A percentile compares a stretch with the other conserved stretches of the same genome.
These are phyloP conservation scores for Talaromyces sp. DNA, from an alignment of 2,329 filamentous ascomycete species.

Conservation along the genomic window DNA sequence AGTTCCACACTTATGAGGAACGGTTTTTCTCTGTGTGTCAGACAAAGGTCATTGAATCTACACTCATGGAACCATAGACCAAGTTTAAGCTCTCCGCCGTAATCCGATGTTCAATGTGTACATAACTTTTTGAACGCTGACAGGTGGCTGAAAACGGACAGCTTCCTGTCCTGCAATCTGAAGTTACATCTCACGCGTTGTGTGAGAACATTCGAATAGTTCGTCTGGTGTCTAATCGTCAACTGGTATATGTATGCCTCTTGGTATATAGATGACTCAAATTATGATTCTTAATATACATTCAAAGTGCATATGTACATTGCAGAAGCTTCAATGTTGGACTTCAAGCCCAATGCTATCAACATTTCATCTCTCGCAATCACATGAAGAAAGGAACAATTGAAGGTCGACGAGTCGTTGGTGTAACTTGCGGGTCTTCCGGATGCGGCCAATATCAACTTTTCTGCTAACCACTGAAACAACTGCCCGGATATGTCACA, in stretches of 20 bases:
- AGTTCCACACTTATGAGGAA: neutral
- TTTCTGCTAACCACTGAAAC: neutral
- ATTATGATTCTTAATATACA: neutral
- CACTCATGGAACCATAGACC: neutral
- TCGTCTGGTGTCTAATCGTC: too few relatives aligned
- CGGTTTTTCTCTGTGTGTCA: conserved; percentile 3
- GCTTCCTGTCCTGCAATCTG: neutral
- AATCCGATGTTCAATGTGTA: conserved; percentile 3
- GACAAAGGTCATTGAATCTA: conserved; percentile 4
- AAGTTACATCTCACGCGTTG: neutral
- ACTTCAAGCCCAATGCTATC: neutral
- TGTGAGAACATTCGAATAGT: neutral
- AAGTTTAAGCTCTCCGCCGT: conserved; percentile 4
- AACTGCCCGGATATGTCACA: neutral
- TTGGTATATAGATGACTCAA: neutral
- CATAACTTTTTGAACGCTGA: neutral
- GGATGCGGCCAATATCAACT: neutral
- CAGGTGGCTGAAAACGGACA: neutral
- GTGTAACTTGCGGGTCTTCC: neutral
- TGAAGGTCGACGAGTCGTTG: neutral
- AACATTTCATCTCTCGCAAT: neutral
- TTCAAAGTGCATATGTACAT: neutral
- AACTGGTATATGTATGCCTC: too few relatives aligned
- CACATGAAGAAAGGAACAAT: neutral
- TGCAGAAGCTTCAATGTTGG: neutral